A percentile compares a stretch with the other conserved stretches of the same genome.
phyloP scores from a whole-genome alignment of 139 green algal species.

The Micractinium conductrix region DNA sequence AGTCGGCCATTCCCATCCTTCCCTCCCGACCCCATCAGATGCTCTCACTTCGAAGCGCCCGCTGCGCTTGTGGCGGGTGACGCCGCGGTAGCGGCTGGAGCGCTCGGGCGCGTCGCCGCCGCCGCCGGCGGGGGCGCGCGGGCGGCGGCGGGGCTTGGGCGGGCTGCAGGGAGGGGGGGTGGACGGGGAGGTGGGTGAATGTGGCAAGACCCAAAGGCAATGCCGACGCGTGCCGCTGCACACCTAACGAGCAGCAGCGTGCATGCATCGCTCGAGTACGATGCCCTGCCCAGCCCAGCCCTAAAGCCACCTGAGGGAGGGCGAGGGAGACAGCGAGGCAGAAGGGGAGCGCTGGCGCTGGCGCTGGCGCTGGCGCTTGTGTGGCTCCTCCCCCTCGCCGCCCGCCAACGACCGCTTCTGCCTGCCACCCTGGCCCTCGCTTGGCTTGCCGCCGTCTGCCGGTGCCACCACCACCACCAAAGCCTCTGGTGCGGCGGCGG shows the following conservation, averaged over 20 bases:
- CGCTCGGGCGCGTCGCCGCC: constrained; percentile 12
- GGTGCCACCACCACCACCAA: not conserved
- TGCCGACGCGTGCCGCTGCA: too few relatives aligned
- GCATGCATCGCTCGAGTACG: too few relatives aligned
- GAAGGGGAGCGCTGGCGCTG: too few relatives aligned
- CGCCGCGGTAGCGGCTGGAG: constrained; percentile 71
- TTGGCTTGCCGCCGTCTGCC: not conserved
- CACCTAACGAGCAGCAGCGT: too few relatives aligned
- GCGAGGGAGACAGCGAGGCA: too few relatives aligned
- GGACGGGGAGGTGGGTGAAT: not conserved
- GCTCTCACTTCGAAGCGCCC: constrained; percentile 61
- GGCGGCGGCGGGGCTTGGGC: not conserved
- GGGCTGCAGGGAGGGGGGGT: not conserved
- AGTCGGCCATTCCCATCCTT: too few relatives aligned
- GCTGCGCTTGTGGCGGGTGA: constrained; percentile 81
- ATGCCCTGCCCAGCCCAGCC: too few relatives aligned
- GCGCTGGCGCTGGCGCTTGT: not conserved
- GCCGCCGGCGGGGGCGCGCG: not conserved
- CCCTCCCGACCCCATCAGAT: too few relatives aligned
- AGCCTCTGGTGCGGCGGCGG: not conserved
- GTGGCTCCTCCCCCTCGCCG: not conserved
- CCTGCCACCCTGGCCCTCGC: not conserved
- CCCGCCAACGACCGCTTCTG: not conserved
- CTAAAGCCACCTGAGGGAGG: too few relatives aligned
- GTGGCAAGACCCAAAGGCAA: too few relatives aligned